These are phyloP conservation scores for Trametes elegans DNA, from an alignment of 768 basidiomycete genomes.

Conservation along the genomic window DNA sequence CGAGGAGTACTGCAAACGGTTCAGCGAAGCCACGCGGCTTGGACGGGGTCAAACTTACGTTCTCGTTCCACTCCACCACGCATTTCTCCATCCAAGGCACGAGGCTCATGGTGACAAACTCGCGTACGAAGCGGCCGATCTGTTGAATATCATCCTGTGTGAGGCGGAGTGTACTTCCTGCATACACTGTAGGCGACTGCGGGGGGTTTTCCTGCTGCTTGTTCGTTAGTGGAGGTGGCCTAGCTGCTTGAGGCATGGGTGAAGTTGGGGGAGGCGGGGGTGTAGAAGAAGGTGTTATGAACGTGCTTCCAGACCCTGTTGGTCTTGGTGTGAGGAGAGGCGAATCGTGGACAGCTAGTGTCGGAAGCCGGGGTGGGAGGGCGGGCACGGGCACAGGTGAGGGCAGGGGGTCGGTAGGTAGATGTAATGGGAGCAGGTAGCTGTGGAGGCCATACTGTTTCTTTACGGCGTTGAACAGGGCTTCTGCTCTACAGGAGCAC, in stretches of 20 bases:
- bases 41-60: conserved; percentile 37
- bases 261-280: conserved; percentile 22
- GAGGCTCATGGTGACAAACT: conserved; percentile 86
- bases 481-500: conserved; percentile 52
- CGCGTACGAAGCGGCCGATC: conserved; percentile 76
- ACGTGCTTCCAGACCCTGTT: not conserved
- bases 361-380: conserved; percentile 65
- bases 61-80: conserved; percentile 93
- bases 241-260: conserved; percentile 15
- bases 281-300: conserved; percentile 1
- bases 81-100: conserved; percentile 97
- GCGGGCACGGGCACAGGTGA: conserved; percentile 66
- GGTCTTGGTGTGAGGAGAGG: conserved; percentile 28
- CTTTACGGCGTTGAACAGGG: conserved; percentile 84
- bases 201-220: not conserved
- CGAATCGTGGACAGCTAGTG: conserved; percentile 39
- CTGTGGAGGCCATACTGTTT: conserved; percentile 81
- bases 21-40: not conserved
- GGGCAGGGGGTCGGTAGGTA: conserved; percentile 58
- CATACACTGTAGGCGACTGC: not conserved
- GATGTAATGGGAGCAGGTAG: conserved; percentile 61
- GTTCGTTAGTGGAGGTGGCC: conserved; percentile 11
- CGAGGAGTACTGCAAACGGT: conserved; percentile 55
- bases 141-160: conserved; percentile 72
- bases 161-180: conserved; percentile 45